Evolutionary conservation across 805 yeast genomes (phyloP).

Genomic region (Metschnikowia santaceciliae): DNA sequence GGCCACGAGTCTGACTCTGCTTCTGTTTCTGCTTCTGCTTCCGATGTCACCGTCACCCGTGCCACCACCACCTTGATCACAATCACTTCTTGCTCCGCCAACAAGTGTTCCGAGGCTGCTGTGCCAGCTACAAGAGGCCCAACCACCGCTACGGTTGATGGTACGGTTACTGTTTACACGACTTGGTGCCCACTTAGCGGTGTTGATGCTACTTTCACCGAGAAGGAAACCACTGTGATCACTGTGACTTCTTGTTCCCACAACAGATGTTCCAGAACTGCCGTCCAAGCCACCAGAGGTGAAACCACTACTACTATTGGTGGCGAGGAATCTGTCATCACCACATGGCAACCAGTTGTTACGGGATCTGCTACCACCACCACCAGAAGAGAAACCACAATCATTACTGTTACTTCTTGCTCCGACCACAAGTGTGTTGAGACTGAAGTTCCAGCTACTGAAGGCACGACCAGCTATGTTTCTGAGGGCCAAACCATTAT

Average conservation of each 20-base stretch:
- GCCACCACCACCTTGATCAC: slow-evolving; percentile 21
- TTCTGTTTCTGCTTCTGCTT: slow-evolving; percentile 13
- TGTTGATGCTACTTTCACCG: slow-evolving; percentile 13
- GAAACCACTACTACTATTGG: slow-evolving; percentile 21
- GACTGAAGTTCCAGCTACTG: slow-evolving; percentile 14
- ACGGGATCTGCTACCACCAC: slow-evolving; percentile 19
- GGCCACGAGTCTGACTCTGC: too few species aligned
- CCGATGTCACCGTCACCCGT: slow-evolving; percentile 9
- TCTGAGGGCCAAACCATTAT: slow-evolving; percentile 16
- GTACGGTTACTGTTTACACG: slow-evolving; percentile 22
- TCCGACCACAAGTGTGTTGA: slow-evolving; percentile 12
- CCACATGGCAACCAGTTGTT: slow-evolving; percentile 37
- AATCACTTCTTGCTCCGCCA: slow-evolving; percentile 32
- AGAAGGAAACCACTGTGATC: slow-evolving; percentile 21
- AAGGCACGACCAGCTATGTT: slow-evolving; percentile 17
- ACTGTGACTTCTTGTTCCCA: slow-evolving; percentile 23
- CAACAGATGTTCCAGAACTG: slow-evolving; percentile 11
- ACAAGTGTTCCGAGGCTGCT: slow-evolving; percentile 25
- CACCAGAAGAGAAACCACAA: slow-evolving; percentile 16
- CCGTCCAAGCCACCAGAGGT: slow-evolving; percentile 32
- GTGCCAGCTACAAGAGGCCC: slow-evolving; percentile 34
- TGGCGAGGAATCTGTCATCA: slow-evolving; percentile 19
- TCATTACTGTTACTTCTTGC: slow-evolving; percentile 10
- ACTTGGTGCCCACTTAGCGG: slow-evolving; percentile 35
- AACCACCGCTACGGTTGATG: slow-evolving; percentile 20